A percentile compares a stretch with the other conserved stretches of the same genome.
Evolutionary conservation across 208 protist species (phyloP).

Genomic region (Hexamita inflata): DNA sequence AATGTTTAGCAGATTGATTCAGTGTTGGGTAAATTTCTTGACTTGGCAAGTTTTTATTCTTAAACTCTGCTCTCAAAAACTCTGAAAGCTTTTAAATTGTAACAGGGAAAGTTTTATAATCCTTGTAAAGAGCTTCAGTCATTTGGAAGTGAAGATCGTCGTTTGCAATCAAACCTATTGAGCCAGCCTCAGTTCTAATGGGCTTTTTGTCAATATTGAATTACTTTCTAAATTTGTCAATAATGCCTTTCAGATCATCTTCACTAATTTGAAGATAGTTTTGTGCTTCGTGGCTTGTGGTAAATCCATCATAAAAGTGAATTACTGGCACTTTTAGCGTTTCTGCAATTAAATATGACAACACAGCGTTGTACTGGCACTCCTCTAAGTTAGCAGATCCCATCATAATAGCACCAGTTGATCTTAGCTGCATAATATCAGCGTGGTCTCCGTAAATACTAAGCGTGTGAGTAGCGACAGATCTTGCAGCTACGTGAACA

Average conservation of each 20-base stretch:
- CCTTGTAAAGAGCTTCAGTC: neutral
- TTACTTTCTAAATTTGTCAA: neutral
- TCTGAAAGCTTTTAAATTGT: neutral
- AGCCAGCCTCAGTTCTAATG: neutral
- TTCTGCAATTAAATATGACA: neutral
- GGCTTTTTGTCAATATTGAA: neutral
- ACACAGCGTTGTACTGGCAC: neutral
- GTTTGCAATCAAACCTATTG: neutral
- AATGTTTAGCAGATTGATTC: neutral
- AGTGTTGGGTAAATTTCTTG: neutral
- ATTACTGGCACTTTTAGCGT: neutral
- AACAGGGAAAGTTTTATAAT: neutral
- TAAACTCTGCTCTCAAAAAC: neutral
- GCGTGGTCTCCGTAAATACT: neutral
- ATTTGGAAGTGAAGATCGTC: neutral
- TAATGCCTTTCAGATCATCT: neutral
- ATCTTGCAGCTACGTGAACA: neutral
- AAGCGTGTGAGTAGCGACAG: neutral
- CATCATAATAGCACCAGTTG: neutral
- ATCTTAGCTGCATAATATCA: neutral
- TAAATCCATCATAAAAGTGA: conserved; percentile 19
- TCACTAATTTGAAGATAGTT: neutral
- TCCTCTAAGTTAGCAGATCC: neutral
- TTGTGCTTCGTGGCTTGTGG: neutral
- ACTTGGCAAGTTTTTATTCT: neutral